Conservation (phyloP, 108 stramenopile species). For the Conticribra guillardii region DNA sequence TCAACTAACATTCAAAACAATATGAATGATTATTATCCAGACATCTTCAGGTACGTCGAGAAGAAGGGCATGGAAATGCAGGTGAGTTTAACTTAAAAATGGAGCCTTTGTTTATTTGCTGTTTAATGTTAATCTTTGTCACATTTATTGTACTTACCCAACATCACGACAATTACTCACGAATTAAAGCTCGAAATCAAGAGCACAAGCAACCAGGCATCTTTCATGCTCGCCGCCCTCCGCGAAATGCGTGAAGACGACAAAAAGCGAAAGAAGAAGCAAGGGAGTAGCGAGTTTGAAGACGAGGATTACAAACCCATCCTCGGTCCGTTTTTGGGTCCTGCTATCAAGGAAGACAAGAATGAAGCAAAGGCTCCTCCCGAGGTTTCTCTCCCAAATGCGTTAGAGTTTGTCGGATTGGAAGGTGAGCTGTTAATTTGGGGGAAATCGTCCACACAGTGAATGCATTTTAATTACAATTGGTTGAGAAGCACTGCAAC, state of each 20-base stretch:
- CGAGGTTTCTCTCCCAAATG: conserved; percentile 59
- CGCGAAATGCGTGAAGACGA: conserved; percentile 73
- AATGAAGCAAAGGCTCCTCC: conserved; percentile 53
- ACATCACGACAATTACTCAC: too few species aligned
- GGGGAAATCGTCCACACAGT: background rate
- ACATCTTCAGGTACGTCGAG: conserved; percentile 80
- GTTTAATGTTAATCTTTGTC: too few species aligned
- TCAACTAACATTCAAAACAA: too few species aligned
- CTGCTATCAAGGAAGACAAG: conserved; percentile 68
- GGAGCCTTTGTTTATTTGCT: too few species aligned
- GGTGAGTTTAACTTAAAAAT: background rate
- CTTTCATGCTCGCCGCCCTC: conserved; percentile 80
- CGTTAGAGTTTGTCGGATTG: conserved; percentile 71
- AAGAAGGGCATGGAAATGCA: conserved; percentile 89
- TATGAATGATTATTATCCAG: conserved; percentile 18
- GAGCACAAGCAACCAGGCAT: conserved; percentile 57
- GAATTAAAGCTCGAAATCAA: conserved; percentile 61
- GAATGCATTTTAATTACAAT: background rate
- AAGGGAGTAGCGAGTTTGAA: conserved; percentile 39
- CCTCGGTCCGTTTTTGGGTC: conserved; percentile 70
- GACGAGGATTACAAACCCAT: conserved; percentile 37
- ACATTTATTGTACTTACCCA: too few species aligned
- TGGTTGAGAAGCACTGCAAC: too few species aligned
- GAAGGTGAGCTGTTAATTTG: conserved; percentile 26
- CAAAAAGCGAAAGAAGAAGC: conserved; percentile 46